Evolutionary conservation across 495 filamentous ascomycete genomes (phyloP), one percentile per base, ranked within the genome.

Genomic region (Hypomontagnella submonticulosa): DNA sequence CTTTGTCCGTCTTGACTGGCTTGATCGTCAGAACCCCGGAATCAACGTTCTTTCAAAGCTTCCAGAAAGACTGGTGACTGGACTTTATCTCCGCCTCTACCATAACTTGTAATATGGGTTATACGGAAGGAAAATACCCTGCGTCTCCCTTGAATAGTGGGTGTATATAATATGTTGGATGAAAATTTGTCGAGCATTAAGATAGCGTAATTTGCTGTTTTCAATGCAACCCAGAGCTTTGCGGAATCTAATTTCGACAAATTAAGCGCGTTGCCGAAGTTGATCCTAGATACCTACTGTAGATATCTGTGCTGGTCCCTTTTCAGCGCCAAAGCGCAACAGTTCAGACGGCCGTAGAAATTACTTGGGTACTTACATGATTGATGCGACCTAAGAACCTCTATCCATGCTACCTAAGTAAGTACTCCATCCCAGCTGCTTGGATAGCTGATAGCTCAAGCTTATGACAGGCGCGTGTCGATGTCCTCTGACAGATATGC

Each of bases 171-270:
- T 42, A 51, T 41, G 36, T 52, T 27, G 23, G 41, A 59, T 53
- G 63, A 63, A 65, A 37, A 51, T 32, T 54, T 36, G 37, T 49
- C 16, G 37, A 55, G 47, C 61, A 58, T 54, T 50, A 57, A 66
- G 19, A 66, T 61, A 37, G 67, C 57, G 57, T 37, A 70, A 70
- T 70, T 70, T 70, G 36, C 62, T 61, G 44, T 54, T 57, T 64
- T 70, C 52, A 69, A 70, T 70, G 67, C 67, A 42, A 20, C 33
- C 41, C 55, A 38, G 20, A 41, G 13, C 41, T 56, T 55, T 64
- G 46, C 30, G 52, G 44, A 52, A 57, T 41, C 57, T 61, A 69
- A 65, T 66, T 66, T 66, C 66, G 52, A 57, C 49, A 50, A 49
- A 57, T 46, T 27, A 64, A 43, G 66, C 61, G 57, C 19, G 37